phyloP scores from a whole-genome alignment of 495 filamentous ascomycete genomes.

The Podospora appendiculata region DNA sequence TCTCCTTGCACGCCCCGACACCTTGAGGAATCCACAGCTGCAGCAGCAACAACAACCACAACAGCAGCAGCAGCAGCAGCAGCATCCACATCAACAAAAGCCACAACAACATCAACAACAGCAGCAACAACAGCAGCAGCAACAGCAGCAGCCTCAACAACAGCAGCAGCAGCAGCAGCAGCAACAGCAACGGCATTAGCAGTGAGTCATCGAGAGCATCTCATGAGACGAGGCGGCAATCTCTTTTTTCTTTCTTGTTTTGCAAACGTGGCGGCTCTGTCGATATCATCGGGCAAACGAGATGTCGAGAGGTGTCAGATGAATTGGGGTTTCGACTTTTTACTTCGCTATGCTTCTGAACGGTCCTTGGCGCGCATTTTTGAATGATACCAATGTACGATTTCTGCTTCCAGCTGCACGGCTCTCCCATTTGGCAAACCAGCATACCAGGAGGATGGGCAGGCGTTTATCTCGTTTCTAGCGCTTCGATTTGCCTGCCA shows the following conservation, averaged over 20 bases:
- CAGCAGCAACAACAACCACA: not conserved
- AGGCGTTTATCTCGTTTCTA: too few species aligned
- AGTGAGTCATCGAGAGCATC: not conserved
- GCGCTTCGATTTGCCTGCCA: too few species aligned
- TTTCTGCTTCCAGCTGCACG: not conserved
- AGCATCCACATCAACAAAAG: not conserved
- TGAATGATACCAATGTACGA: slow-evolving; percentile 17
- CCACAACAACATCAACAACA: not conserved
- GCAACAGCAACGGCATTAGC: not conserved
- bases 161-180: not conserved
- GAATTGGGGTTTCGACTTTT: not conserved
- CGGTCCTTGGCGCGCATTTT: not conserved
- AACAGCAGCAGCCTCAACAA: not conserved
- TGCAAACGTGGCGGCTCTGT: too few species aligned
- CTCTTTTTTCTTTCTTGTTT: not conserved
- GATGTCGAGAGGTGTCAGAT: too few species aligned
- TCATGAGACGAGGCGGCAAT: not conserved
- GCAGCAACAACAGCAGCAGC: not conserved
- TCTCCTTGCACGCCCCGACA: slow-evolving; percentile 39
- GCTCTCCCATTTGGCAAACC: not conserved
- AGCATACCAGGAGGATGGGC: not conserved
- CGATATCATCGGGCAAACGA: too few species aligned
- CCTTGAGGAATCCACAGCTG: slow-evolving; percentile 12
- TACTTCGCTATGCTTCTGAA: not conserved
- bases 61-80: not conserved